Base-by-base conservation (phyloP, 139 green algal genomes). In the Chlorella vulgaris region DNA sequence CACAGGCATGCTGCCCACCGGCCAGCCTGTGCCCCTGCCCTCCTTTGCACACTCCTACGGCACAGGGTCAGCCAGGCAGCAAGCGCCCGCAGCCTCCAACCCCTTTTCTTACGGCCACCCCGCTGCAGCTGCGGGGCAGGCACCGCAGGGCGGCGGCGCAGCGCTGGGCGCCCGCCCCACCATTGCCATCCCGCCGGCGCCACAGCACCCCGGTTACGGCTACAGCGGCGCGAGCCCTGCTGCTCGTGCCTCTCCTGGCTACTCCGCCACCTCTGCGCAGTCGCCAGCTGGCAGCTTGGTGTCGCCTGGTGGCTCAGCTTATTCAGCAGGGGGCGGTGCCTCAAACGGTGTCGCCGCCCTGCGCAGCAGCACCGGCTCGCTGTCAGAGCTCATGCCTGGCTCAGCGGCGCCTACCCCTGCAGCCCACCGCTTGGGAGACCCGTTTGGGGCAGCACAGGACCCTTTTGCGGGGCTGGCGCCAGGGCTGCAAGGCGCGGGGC, bases 1-100 rank as follows among this genome's bases (percentile, higher is more conserved):
- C 35, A 87, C 83, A 6, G 83, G 83, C 38, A 78, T 87, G 42
- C 76, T 87, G 39, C 83, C 83, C 58, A 84, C 36, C 38, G 83
- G 83, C 53, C 42, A 81, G 69, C 83, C 83, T 24, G 77, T 73
- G 35, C 77, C 65, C 24, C 47, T 76, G 33, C 77, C 35, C 10
- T 15, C 65, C 40, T 68, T 63, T 26, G 19, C 63, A n/a, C 33
- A 36, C 19, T 53, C 60, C 4, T 63, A 74, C 42, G 18, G 43
- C 19, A 5, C 31, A 29, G 24, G 22, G 22, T 47, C 70, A 8
- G n/a, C 38, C 22, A n/a, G 22, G 18, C 67, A 26, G 38, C 13
- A 13, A 22, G 69, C 29, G 42, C 47, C n/a, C 13, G 33, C 58
- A 38, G 31, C 35, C 13, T 35, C 10, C 35, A 33, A 22, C 3